Percentiles rank a stretch among this genome's conserved stretches.
Evolutionary conservation across 2,329 filamentous ascomycete genomes (phyloP).

Genomic region (Pleoardoris graminearum): DNA sequence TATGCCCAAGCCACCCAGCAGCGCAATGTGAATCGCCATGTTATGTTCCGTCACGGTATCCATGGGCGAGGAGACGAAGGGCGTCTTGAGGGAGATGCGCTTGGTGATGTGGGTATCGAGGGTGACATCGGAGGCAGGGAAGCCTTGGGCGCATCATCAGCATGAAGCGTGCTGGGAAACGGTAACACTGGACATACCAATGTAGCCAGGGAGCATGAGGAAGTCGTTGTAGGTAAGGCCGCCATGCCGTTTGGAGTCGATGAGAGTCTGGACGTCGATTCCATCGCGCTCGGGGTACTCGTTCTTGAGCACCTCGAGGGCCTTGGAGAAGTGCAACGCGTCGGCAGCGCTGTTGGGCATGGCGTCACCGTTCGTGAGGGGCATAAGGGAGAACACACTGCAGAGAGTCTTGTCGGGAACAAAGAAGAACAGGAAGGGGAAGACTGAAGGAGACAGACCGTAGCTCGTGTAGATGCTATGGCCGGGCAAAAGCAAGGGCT

Average conservation of each 20-base stretch:
- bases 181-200: conserved; percentile 60
- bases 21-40: conserved; percentile 97
- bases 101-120: conserved; percentile 94
- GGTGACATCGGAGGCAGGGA: conserved; percentile 83
- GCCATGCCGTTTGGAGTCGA: conserved; percentile 89
- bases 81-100: conserved; percentile 93
- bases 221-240: conserved; percentile 99
- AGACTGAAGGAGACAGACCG: conserved; percentile 39
- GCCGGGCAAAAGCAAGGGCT: conserved; percentile 61
- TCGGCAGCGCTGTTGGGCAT: conserved; percentile 56
- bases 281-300: conserved; percentile 83
- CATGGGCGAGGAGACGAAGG: conserved; percentile 97
- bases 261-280: conserved; percentile 79
- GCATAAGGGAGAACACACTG: conserved; percentile 62
- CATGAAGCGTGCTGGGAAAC: conserved; percentile 9
- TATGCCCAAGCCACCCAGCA: conserved; percentile 86
- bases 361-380: conserved; percentile 68
- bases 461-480: conserved; percentile 42
- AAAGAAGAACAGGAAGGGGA: conserved; percentile 23
- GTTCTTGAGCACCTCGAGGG: conserved; percentile 74
- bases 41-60: conserved; percentile 99
- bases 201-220: conserved; percentile 93
- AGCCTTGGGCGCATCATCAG: conserved; percentile 58
- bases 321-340: conserved; percentile 73
- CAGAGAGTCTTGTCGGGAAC: conserved; percentile 36